A percentile compares a stretch with the other conserved stretches of the same genome.
These are phyloP conservation scores for Petasospora fabianii DNA, from an alignment of 1,139 yeast species.

Conservation along the genomic window DNA sequence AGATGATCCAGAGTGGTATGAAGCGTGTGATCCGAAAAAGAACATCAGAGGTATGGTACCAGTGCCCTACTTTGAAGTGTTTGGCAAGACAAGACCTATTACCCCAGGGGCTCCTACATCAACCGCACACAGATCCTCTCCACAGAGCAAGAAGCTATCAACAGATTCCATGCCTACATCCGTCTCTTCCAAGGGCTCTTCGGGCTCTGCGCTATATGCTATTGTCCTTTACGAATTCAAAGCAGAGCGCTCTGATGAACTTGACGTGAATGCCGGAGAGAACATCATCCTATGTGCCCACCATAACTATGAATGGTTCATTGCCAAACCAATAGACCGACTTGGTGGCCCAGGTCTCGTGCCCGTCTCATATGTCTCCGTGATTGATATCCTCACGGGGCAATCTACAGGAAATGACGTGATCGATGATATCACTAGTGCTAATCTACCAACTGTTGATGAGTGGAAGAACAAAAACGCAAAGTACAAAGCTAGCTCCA, in stretches of 20 bases:
- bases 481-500: constrained; percentile 86
- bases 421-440: constrained; percentile 53
- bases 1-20: constrained; percentile 71
- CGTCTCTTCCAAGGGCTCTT: constrained; percentile 17
- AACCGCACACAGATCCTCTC: constrained; percentile 12
- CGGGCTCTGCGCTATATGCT: constrained; percentile 48
- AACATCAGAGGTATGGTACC: constrained; percentile 86
- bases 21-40: constrained; percentile 84
- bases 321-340: constrained; percentile 92
- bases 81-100: constrained; percentile 47
- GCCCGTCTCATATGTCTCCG: constrained; percentile 85
- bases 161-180: constrained; percentile 19
- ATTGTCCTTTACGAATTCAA: constrained; percentile 74
- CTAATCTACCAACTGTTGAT: constrained; percentile 84
- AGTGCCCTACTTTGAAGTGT: constrained; percentile 73
- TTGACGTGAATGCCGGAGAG: constrained; percentile 81
- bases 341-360: constrained; percentile 97
- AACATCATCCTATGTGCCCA: constrained; percentile 91
- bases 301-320: constrained; percentile 95
- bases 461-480: constrained; percentile 94
- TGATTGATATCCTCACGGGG: constrained; percentile 72
- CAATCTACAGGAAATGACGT: constrained; percentile 45
- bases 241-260: constrained; percentile 88
- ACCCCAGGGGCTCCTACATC: constrained; percentile 12
- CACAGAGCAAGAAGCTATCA: constrained; percentile 18